These are phyloP conservation scores for Podospora tetraspora DNA, from an alignment of 495 filamentous ascomycete genomes.

Conservation along the genomic window DNA sequence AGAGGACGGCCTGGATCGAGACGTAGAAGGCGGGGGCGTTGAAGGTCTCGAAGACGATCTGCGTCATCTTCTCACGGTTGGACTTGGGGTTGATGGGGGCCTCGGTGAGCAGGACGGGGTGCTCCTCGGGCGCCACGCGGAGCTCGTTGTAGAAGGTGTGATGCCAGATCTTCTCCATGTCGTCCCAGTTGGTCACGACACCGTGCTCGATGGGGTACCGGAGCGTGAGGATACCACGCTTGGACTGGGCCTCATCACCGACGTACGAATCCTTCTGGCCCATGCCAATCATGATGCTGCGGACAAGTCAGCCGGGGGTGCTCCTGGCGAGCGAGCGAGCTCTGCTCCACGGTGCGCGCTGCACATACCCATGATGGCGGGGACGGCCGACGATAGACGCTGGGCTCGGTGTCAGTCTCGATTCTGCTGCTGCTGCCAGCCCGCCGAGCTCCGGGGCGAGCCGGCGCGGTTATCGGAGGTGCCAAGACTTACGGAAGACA, in stretches of 20 bases:
- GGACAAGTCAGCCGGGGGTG: constrained; percentile 17
- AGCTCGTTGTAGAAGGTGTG: constrained; percentile 99
- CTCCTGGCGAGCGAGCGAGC: neutral
- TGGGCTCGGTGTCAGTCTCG: constrained; percentile 37
- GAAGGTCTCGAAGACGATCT: constrained; percentile 99
- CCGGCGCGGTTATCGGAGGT: constrained; percentile 11
- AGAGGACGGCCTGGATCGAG: constrained; percentile 99
- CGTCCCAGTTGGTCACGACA: constrained; percentile 99
- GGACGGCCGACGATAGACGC: constrained; percentile 99
- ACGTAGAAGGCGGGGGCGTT: constrained; percentile 99
- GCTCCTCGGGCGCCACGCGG: constrained; percentile 99
- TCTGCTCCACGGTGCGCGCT: neutral
- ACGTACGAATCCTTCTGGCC: constrained; percentile 99
- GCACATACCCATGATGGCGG: constrained; percentile 96
- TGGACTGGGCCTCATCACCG: constrained; percentile 98
- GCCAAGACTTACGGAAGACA: constrained; percentile 93
- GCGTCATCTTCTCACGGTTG: constrained; percentile 99
- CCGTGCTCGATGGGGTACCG: constrained; percentile 99
- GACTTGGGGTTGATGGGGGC: constrained; percentile 99
- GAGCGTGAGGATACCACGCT: constrained; percentile 98
- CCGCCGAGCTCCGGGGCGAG: neutral
- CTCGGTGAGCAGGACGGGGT: constrained; percentile 98
- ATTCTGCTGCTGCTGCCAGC: neutral
- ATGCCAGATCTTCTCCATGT: constrained; percentile 99
- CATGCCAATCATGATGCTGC: constrained; percentile 99